Base-by-base conservation (phyloP, 2,329 filamentous ascomycete species). In the Lachnellula occidentalis region DNA sequence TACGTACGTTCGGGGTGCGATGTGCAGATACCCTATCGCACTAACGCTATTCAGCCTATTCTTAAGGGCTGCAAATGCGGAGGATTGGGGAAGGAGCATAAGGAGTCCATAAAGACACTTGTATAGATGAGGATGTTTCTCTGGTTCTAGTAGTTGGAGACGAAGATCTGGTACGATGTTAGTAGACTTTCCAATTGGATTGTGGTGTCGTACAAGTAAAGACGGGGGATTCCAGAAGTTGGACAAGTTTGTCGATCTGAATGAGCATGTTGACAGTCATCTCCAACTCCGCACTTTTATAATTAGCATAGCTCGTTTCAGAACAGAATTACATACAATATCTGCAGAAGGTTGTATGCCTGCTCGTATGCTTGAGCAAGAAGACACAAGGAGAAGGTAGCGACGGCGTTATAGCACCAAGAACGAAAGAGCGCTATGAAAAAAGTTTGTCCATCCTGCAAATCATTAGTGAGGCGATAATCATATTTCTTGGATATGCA, bases 181-280 rank as follows among this genome's bases (percentile, higher is more conserved):
- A 65, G 62, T 22, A 56, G 41, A 36, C 17, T 15, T 54, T 5
- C 14, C 37, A 5, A 6, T 4, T 21, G 34, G 21, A 42, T 24
- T 39, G 50, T 19, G n/a, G 27, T n/a, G 14, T 71, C 85, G 73
- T 72, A 95, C 90, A 99, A 46, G 94, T 99, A 67, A 99, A 99
- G 1, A 99, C 94, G 0, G 94, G 94, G 0, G 92, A 97, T 70
- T 99, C 94, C 39, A 99, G 84, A 15, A 99, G 79, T 70, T 99
- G 94, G 12, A 99, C 94, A 15, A 99, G 80, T 71, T 99, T 99
- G 72, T 99, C 94, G 63, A 99, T 96, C 70, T 99, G 95, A 43
- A 99, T 99, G 53, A 99, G 81, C 73, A 96, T 95, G 65, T 96
- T 96, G 64, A 99, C 94, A 0, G 92, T 97, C 90, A 99, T 97